phyloP scores from a whole-genome alignment of 306 rosid genomes.

The Fragaria nilgerrensis region DNA sequence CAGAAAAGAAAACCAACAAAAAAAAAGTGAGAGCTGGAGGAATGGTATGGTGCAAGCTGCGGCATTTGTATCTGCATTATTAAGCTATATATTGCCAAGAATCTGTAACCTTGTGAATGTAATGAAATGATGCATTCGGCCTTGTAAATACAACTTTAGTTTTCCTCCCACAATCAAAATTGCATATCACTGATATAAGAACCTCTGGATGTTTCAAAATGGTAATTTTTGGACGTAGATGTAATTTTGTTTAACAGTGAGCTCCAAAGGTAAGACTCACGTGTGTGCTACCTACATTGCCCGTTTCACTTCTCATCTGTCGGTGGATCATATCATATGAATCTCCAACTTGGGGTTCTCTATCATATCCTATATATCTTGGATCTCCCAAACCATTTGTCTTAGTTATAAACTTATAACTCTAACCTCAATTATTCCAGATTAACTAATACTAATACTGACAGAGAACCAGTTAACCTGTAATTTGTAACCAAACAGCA shows the following conservation, averaged over 20 bases:
- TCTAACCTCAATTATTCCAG: background rate
- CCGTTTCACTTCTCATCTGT: background rate
- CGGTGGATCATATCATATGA: constrained; percentile 6
- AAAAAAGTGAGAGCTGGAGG: background rate
- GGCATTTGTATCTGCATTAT: constrained; percentile 24
- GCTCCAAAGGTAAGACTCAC: background rate
- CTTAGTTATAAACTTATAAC: background rate
- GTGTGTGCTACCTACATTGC: background rate
- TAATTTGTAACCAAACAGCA: background rate
- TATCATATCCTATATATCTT: background rate
- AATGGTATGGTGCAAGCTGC: constrained; percentile 24
- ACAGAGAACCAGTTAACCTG: background rate
- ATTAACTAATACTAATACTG: background rate
- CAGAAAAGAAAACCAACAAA: background rate
- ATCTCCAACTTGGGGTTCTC: constrained; percentile 7
- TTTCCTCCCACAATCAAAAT: background rate
- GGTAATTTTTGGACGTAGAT: background rate
- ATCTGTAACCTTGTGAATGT: constrained; percentile 20
- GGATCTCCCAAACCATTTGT: background rate
- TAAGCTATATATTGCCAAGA: constrained; percentile 7
- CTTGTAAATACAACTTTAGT: constrained; percentile 33
- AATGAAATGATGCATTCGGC: constrained; percentile 19
- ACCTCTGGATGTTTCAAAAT: background rate
- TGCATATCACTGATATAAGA: background rate
- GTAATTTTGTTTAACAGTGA: background rate